A percentile compares a stretch with the other conserved stretches of the same genome.
phyloP scores from a whole-genome alignment of 1,284 basidiomycete genomes.

The Fomitopsis betulina region DNA sequence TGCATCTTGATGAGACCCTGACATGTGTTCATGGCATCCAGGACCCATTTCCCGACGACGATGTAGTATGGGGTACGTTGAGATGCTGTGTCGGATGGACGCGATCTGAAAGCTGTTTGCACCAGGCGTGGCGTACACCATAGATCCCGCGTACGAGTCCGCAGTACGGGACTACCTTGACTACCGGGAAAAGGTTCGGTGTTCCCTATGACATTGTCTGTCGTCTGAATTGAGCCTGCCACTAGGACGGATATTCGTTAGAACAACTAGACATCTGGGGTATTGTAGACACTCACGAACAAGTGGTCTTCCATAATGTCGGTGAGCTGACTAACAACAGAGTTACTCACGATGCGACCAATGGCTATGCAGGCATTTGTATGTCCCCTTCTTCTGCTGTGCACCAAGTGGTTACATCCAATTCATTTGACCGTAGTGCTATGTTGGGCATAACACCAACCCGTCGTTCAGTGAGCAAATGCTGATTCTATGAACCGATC shows the following conservation, averaged over 20 bases:
- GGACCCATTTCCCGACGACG: conserved; percentile 76
- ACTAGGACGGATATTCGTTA: conserved; percentile 71
- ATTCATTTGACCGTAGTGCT: conserved; percentile 43
- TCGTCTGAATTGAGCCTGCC: background rate
- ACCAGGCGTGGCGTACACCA: conserved; percentile 75
- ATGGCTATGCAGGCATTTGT: conserved; percentile 18
- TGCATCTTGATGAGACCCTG: background rate
- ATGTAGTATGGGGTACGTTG: conserved; percentile 75
- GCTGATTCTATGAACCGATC: too few species aligned
- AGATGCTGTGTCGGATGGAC: background rate
- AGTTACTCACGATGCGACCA: background rate
- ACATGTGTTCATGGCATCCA: conserved; percentile 24
- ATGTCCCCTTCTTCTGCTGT: conserved; percentile 3
- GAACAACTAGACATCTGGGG: conserved; percentile 61
- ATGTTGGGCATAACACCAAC: conserved; percentile 75
- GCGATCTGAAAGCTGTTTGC: background rate
- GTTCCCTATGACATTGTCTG: too few species aligned
- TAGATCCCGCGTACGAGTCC: conserved; percentile 66
- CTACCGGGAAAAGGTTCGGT: conserved; percentile 74
- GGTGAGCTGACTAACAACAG: conserved; percentile 13
- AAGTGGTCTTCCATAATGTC: conserved; percentile 51
- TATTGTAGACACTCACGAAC: conserved; percentile 47
- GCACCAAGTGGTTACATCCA: conserved; percentile 23
- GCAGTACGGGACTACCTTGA: conserved; percentile 85
- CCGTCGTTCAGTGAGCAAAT: conserved; percentile 63